phyloP scores from a whole-genome alignment of 2,329 filamentous ascomycete genomes.

The Hawksworthiomyces lignivorus region DNA sequence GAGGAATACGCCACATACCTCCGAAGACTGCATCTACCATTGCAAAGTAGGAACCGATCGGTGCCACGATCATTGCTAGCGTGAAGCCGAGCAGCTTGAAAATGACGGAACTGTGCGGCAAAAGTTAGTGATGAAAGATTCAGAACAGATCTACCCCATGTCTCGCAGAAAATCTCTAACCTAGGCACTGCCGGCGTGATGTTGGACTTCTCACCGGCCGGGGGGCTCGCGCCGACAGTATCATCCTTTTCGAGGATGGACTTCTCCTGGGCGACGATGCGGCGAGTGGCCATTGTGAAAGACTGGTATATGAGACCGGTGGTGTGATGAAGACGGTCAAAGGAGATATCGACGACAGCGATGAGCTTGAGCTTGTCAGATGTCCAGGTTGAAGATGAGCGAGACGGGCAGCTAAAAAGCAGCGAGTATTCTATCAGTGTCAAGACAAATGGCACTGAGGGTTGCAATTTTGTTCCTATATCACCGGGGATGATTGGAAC shows the following conservation, averaged over 20 bases:
- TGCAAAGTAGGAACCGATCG: slow-evolving; percentile 83
- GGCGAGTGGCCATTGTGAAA: slow-evolving; percentile 59
- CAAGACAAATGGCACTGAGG: too few species aligned
- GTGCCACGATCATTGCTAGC: slow-evolving; percentile 78
- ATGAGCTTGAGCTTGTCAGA: too few species aligned
- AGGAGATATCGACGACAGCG: too few species aligned
- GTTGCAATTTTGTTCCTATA: too few species aligned
- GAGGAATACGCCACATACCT: slow-evolving; percentile 49
- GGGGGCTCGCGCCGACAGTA: slow-evolving; percentile 29
- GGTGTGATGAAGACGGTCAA: too few species aligned
- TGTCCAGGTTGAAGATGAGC: too few species aligned
- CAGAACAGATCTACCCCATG: slow-evolving; percentile 24
- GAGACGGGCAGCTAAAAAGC: too few species aligned
- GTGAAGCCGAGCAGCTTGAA: slow-evolving; percentile 86
- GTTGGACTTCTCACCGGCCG: slow-evolving; percentile 52
- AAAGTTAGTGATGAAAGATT: slow-evolving; percentile 15
- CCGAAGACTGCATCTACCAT: slow-evolving; percentile 69
- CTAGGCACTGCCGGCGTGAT: slow-evolving; percentile 76
- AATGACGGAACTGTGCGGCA: slow-evolving; percentile 62
- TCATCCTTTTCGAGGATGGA: slow-evolving; percentile 56
- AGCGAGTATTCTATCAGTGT: too few species aligned
- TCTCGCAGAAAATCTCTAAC: too few species aligned
- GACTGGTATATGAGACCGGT: too few species aligned
- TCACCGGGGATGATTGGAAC: too few species aligned
- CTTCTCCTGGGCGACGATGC: slow-evolving; percentile 59